Base-by-base conservation (phyloP, 345 rosid species). In the Punica granatum region DNA sequence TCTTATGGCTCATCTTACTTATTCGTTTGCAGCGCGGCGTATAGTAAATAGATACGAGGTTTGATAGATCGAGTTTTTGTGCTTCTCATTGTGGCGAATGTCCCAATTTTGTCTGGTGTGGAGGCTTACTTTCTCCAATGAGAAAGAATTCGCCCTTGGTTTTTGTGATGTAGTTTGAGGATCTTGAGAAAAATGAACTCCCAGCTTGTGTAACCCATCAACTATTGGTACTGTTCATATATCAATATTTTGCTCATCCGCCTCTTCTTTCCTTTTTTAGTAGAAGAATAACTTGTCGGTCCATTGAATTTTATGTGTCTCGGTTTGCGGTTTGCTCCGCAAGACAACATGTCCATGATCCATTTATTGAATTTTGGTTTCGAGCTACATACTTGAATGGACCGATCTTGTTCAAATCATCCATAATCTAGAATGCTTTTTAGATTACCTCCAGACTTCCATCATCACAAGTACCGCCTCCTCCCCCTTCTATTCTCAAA, bases 31-130 rank as follows among this genome's bases (percentile, higher is more conserved):
- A 63, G 39, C 60, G 67, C 60, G 67, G 77, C 73, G 0, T 69
- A 48, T 59, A 56, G 76, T 76, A 79, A 65, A 69, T 76, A 65
- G 56, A 65, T 33, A 54, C 8, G 44, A 64, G 63, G 6, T 37
- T 61, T 49, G 63, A 26, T 37, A 53, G 41, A 14, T 28, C 9
- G 13, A 30, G 64, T 54, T 4, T 33, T n/a, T 13, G 43, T 32
- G 32, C 33, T n/a, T 56, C 9, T 26, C 33, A 21, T 60, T 39
- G 21, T 46, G 26, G 54, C 59, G 35, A 71, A 56, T 65, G 42
- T 71, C 43, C 64, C 69, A 64, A 30, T 71, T 71, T 71, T 71
- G 68, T 64, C 39, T 65, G 8, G 36, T 68, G 34, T 28, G 32
- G 61, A 56, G 34, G 61, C 25, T 49, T 26, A 16, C 34, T 56